Base-by-base conservation (phyloP, 139 green algal species). In the Marvania coccoides region DNA sequence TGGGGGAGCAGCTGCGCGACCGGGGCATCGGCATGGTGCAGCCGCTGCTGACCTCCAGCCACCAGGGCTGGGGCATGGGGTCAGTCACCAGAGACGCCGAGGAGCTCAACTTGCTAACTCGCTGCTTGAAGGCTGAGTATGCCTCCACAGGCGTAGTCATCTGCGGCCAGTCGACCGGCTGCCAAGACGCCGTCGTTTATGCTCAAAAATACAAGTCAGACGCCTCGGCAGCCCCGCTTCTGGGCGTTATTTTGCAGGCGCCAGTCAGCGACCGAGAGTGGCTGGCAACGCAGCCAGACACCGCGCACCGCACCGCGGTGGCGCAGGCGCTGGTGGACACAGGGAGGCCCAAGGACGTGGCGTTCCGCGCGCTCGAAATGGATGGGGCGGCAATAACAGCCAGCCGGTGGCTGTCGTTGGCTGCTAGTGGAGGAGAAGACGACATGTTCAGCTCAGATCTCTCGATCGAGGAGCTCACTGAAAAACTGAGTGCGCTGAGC, bases 151-250 rank as follows among this genome's bases (percentile, higher is more conserved):
- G 38, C 3, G 13, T 84, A 3, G 73, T 89, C 19, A 58, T 93
- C 2, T 47, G 88, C 30, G 86, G 86, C 0, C 86, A 91, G 61
- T 81, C 65, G 33, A 93, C 87, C 2, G 87, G 87, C 8, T 90
- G 86, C 65, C 87, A 93, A 54, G 86, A 91, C 58, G 63, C 72
- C 8, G 81, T 89, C 30, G 69, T 82, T 6, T 91, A 76, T 47
- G 60, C 61, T 26, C 23, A 78, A 58, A 31, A 36, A 14, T 57
- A 68, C 6, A 19, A 33, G 5, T 28, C 12, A 12, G 48, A 46
- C 24, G 10, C 36, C 54, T 38, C 29, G 8, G 55, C 56, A 13
- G 26, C 75, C 0, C 47, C 61, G 2, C 39, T 85, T n/a, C 15
- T 58, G 6, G 82, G 74, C 28, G 56, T 73, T 3, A 53, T 88